Percentiles rank a stretch among this genome's conserved stretches.
Evolutionary conservation across 176 grass and related monocot species (phyloP).

Genomic region (Tillandsia fasciculata): DNA sequence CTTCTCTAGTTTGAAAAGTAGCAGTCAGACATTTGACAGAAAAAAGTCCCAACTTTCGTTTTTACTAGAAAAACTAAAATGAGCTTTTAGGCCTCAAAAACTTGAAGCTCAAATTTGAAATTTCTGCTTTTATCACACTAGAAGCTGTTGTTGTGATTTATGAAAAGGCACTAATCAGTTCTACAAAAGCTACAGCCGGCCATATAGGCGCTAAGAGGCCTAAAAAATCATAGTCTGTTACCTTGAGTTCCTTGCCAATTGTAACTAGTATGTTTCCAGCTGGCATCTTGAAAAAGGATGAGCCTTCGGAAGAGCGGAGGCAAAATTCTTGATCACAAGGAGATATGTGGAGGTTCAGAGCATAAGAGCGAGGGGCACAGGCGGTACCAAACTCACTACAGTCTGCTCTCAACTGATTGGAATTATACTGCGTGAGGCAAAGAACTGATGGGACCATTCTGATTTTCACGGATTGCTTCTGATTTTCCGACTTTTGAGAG

Average conservation of each 20-base stretch:
- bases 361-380: constrained; percentile 27
- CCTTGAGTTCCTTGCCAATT: constrained; percentile 65
- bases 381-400: constrained; percentile 30
- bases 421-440: constrained; percentile 37
- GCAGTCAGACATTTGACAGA: too few species aligned
- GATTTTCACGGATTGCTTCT: constrained; percentile 13
- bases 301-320: constrained; percentile 37
- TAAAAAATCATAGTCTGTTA: constrained; percentile 10
- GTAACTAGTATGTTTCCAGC: constrained; percentile 62
- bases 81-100: too few species aligned
- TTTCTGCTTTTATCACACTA: too few species aligned
- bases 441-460: constrained; percentile 38
- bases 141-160: too few species aligned
- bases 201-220: background rate
- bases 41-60: too few species aligned
- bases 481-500: constrained; percentile 23
- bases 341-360: constrained; percentile 51
- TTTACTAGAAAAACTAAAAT: too few species aligned
- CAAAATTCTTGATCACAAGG: constrained; percentile 44
- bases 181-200: too few species aligned
- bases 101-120: too few species aligned
- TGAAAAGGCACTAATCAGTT: too few species aligned
- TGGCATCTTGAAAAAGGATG: constrained; percentile 36
- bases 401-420: constrained; percentile 27
- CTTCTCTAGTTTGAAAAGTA: too few species aligned